phyloP scores from a whole-genome alignment of 2,329 filamentous ascomycete genomes.

The Botrytis fragariae region DNA sequence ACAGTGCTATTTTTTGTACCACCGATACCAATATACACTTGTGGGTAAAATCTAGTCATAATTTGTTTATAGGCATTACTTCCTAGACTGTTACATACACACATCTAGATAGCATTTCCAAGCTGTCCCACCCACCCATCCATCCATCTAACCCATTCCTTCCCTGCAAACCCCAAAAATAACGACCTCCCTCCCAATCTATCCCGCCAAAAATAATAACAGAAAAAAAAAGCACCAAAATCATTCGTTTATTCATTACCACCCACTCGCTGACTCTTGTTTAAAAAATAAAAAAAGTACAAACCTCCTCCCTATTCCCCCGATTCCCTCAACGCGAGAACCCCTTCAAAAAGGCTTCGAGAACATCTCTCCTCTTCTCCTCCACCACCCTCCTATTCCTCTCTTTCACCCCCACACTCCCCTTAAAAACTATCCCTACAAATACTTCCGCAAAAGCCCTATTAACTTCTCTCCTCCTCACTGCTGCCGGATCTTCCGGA shows the following conservation, averaged over 20 bases:
- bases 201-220: neutral
- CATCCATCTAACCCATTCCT: neutral
- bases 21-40: neutral
- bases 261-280: neutral
- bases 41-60: neutral
- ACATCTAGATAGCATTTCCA: conserved; percentile 3
- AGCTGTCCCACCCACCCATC: neutral
- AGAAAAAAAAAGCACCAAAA: neutral
- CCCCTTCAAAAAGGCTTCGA: conserved; percentile 65
- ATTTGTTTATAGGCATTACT: neutral
- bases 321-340: neutral
- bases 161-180: neutral
- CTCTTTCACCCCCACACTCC: conserved; percentile 44
- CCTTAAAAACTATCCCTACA: conserved; percentile 59
- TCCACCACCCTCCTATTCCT: conserved; percentile 58
- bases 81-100: neutral
- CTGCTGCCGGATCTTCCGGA: conserved; percentile 47
- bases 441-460: conserved; percentile 64
- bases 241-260: neutral
- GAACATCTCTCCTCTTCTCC: conserved; percentile 62
- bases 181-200: neutral
- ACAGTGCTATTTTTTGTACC: neutral
- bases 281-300: neutral
- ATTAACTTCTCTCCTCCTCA: conserved; percentile 59
- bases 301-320: rapidly evolving